phyloP scores from a whole-genome alignment of 116 monocot genomes.

The Zostera marina region DNA sequence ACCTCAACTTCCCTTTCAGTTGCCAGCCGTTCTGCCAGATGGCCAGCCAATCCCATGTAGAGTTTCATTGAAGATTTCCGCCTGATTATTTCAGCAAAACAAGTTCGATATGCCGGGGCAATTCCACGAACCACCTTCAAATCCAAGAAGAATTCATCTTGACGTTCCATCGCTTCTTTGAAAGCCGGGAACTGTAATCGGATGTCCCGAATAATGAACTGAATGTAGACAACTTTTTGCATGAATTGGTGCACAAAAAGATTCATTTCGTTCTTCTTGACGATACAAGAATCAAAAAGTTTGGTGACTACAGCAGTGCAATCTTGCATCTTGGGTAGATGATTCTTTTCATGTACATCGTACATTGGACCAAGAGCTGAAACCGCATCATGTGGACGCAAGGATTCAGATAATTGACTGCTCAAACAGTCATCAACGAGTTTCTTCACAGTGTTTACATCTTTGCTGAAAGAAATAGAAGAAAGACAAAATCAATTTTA shows the following conservation, averaged over 20 bases:
- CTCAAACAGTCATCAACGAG: conserved; percentile 74
- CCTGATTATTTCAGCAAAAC: conserved; percentile 78
- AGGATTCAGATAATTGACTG: conserved; percentile 41
- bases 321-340: conserved; percentile 54
- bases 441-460: conserved; percentile 81
- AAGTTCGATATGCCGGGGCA: conserved; percentile 73
- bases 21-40: conserved; percentile 72
- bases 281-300: conserved; percentile 45
- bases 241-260: conserved; percentile 59
- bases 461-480: conserved; percentile 58
- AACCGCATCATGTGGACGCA: conserved; percentile 88
- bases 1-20: conserved; percentile 69
- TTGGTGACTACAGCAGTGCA: conserved; percentile 35
- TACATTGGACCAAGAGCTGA: conserved; percentile 94
- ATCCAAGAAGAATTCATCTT: conserved; percentile 63
- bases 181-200: conserved; percentile 79
- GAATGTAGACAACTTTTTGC: conserved; percentile 70
- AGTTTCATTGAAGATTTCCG: conserved; percentile 72
- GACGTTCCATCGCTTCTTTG: conserved; percentile 83
- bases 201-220: conserved; percentile 49
- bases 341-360: conserved; percentile 73
- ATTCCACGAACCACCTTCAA: conserved; percentile 57
- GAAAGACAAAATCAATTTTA: not conserved
- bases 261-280: conserved; percentile 75
- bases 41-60: conserved; percentile 92